Evolutionary conservation across 768 basidiomycete genomes (phyloP), one percentile per base, ranked within the genome.

Genomic region (Pisolithus tinctorius): DNA sequence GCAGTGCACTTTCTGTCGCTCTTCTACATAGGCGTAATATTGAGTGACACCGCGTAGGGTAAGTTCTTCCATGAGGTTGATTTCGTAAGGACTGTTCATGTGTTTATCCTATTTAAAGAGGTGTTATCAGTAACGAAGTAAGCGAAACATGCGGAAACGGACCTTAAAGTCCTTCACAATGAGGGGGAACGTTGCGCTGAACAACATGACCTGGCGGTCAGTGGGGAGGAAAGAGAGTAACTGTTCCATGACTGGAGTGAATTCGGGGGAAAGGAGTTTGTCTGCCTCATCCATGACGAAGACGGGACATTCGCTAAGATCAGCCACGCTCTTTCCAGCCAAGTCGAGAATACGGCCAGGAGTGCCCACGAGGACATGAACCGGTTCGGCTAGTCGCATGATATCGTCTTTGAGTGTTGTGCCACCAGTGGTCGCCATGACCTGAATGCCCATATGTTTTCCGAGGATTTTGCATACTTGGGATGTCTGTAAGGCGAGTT

Each of bases 211-310:
- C 74, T 99, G 95, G 49, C 93, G 80, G 63, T 87, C 81, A 49
- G 76, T 65, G 27, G 93, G 91, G 51, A 96, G 78, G 73, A 88
- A 91, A 27, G 79, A 78, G 52, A 99, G 79, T 36, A 99, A 72
- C 64, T 96, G 91, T 74, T 98, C 95, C 84, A 99, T 95, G 52
- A 99, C 94, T 54, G 95, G 94, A 11, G 93, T 87, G 64, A 99
- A 99, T 73, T 99, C 95, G 51, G 93, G 93, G 6, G 88, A 93
- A 48, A 98, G 84, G 46, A 98, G 81, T 69, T 98, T 99, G 71
- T 98, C 96, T 44, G 95, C 95, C 72, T 99, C 95, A 69, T 99
- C 95, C 95, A 99, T 99, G 59, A 98, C 93, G 63, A 97, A 99
- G 49, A 95, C 90, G 2, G 87, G 85, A 70, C 95, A 97, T 64